Base-by-base conservation (phyloP, 73 alveolate genomes). In the Tetrahymena thermophila region DNA sequence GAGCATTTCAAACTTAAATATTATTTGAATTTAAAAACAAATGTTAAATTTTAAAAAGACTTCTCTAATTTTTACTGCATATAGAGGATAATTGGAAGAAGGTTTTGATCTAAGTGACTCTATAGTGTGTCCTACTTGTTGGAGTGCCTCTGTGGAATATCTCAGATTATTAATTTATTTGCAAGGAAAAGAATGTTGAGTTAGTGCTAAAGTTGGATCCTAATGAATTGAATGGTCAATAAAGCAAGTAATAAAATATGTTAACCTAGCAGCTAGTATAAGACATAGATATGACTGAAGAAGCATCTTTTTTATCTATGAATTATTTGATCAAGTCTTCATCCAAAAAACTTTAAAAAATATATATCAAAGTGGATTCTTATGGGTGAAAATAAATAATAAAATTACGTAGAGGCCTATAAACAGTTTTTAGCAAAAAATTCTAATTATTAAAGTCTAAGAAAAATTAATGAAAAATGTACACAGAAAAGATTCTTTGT, bases 261-360 rank as follows among this genome's bases (percentile, higher is more conserved):
- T 97, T 21, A 99, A 99, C 95, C 98, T 98, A 96, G 99, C 99
- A 35, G 96, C 98, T 31, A 99, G 99, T 42, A 99, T 99, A 35
- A 97, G 99, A 56, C 99, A 99, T 96, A 97, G 97, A 4, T 85
- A 98, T 94, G 99, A 99, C 95, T 99, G 97, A 96, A 99, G 99
- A 14, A 71, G 89, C 11, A 40, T 71, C 4, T 71, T 71, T 31
- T 71, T 71, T 25, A 71, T 71, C 37, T 71, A 40, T 25, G 89
- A 71, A 25, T 31, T 71, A n/a, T 71, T 71, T 71, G 89, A 71
- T 25, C 11, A 71, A 31, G 37, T 31, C 37, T 71, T 71, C 89
- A 71, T 31, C 89, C 89, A 10, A 71, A 31, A 71, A 71, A 71
- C 11, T 71, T 71, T n/a, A 71, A 71, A 71, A 71, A 71, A 71